A percentile compares a stretch with the other conserved stretches of the same genome.
These are phyloP conservation scores for Talaromyces atroroseus DNA, from an alignment of 2,329 filamentous ascomycete genomes.

Conservation along the genomic window DNA sequence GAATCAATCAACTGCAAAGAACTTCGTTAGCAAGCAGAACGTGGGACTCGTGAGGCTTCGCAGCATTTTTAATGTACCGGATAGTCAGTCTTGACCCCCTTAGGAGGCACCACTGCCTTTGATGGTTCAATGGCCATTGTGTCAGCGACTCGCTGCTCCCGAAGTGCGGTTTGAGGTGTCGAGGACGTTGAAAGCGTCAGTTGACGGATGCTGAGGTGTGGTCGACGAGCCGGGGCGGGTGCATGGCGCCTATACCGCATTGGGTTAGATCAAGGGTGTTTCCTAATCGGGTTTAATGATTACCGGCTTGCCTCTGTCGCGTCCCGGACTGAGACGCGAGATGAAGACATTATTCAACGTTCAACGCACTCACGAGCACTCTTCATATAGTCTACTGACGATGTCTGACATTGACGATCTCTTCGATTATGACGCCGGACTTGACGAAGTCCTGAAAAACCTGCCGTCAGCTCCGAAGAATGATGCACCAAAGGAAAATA, in stretches of 20 bases:
- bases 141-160: conserved; percentile 4
- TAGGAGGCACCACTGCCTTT: conserved; percentile 61
- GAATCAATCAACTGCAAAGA: conserved; percentile 84
- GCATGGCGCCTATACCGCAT: background rate
- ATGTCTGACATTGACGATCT: conserved; percentile 57
- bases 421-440: conserved; percentile 67
- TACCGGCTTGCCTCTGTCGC: conserved; percentile 8
- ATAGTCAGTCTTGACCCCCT: conserved; percentile 75
- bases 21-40: conserved; percentile 1
- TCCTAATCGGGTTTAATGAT: conserved; percentile 13
- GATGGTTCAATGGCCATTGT: conserved; percentile 34
- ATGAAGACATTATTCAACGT: conserved; percentile 9
- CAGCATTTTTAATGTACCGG: conserved; percentile 58
- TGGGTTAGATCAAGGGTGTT: background rate
- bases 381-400: conserved; percentile 17
- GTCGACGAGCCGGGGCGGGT: background rate
- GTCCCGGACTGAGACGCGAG: conserved; percentile 12
- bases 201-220: background rate
- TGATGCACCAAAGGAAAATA: conserved; percentile 12
- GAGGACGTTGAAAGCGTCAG: background rate
- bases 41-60: conserved; percentile 7
- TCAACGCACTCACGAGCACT: conserved; percentile 11
- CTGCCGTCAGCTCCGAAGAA: conserved; percentile 22
- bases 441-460: conserved; percentile 46
- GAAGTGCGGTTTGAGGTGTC: background rate